Evolutionary conservation across 2,329 filamentous ascomycete genomes (phyloP).

Genomic region (Penicillium sclerotigenum): DNA sequence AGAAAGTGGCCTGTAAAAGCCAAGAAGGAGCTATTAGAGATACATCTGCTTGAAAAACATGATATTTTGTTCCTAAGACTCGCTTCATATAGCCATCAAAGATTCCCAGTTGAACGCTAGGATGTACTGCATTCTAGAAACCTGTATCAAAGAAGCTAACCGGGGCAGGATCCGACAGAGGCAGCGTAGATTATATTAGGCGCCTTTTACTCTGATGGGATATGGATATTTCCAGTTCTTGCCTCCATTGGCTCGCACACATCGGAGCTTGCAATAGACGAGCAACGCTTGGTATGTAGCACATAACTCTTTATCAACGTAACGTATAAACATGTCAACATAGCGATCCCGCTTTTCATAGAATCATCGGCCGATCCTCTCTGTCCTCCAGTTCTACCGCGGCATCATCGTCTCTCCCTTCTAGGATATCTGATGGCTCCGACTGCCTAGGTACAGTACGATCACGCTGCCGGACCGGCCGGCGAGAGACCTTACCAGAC

Average conservation of each 20-base stretch:
- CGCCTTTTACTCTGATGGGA: not conserved
- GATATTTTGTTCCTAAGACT: too few relatives aligned
- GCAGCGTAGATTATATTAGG: not conserved
- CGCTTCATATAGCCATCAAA: too few relatives aligned
- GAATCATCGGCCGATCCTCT: constrained; percentile 17
- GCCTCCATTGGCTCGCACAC: not conserved
- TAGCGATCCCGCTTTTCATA: not conserved
- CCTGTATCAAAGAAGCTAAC: not conserved
- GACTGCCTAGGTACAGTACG: constrained; percentile 16
- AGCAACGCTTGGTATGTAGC: not conserved
- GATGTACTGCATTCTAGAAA: too few relatives aligned
- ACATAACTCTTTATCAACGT: not conserved
- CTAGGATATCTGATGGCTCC: constrained; percentile 44
- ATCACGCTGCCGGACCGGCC: constrained; percentile 15
- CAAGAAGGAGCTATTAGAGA: too few relatives aligned
- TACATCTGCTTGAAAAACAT: too few relatives aligned
- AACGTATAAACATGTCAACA: constrained; percentile 1
- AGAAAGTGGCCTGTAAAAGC: too few relatives aligned
- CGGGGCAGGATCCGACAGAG: not conserved
- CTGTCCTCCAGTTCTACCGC: constrained; percentile 47
- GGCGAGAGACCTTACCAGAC: constrained; percentile 14
- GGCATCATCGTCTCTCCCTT: constrained; percentile 51
- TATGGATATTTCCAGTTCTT: not conserved
- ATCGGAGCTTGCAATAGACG: not conserved
- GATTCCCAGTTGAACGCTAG: too few relatives aligned